phyloP scores from a whole-genome alignment of 129 eudicot genomes.

The Tagetes patula region DNA sequence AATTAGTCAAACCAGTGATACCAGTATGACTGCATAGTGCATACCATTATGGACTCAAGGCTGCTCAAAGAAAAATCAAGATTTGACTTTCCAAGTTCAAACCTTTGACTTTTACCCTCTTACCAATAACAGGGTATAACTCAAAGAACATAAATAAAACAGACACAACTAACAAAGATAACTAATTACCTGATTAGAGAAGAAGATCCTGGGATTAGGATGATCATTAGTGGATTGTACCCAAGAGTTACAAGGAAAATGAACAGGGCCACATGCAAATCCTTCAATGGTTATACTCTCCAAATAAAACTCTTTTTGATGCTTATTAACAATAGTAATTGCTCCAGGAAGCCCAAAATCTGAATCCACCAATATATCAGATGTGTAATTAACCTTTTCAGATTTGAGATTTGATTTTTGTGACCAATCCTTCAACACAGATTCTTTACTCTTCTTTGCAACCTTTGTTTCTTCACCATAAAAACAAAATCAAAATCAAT shows the following conservation, averaged over 20 bases:
- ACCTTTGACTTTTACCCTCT: neutral
- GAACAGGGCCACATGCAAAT: slow-evolving; percentile 84
- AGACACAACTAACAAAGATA: neutral
- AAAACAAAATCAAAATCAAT: neutral
- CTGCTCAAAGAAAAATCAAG: neutral
- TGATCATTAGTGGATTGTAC: slow-evolving; percentile 76
- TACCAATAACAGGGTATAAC: too few species aligned
- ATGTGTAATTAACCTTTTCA: slow-evolving; percentile 71
- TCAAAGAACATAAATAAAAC: too few species aligned
- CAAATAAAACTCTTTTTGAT: slow-evolving; percentile 73
- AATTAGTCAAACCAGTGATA: slow-evolving; percentile 4
- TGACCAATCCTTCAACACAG: slow-evolving; percentile 87
- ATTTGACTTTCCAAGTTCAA: slow-evolving; percentile 14
- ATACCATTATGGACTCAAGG: neutral
- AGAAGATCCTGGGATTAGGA: slow-evolving; percentile 69
- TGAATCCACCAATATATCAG: slow-evolving; percentile 73
- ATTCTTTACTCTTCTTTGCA: slow-evolving; percentile 71
- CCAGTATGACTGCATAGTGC: slow-evolving; percentile 1
- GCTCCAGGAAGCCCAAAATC: slow-evolving; percentile 89
- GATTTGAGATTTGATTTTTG: slow-evolving; percentile 69
- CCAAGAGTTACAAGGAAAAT: slow-evolving; percentile 94
- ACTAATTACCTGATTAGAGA: slow-evolving; percentile 71
- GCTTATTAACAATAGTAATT: slow-evolving; percentile 67
- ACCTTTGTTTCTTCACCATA: slow-evolving; percentile 55
- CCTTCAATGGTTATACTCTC: slow-evolving; percentile 92